Evolutionary conservation across 2,329 filamentous ascomycete genomes (phyloP).

Genomic region (Apiospora koreana): DNA sequence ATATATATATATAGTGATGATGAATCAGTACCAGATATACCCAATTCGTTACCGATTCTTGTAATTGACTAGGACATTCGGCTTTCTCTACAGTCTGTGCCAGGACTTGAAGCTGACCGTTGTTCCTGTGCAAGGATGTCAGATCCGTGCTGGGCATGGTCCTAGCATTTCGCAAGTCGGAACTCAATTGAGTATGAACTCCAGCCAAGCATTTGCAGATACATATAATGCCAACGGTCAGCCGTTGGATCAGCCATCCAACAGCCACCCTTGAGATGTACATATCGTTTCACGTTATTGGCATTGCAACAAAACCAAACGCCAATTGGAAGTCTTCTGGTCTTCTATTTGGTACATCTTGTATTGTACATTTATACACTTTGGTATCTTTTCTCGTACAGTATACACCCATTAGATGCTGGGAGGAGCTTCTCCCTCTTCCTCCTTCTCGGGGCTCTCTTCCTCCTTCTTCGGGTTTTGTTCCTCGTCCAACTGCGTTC

Average conservation of each 20-base stretch:
- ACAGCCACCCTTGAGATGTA: neutral
- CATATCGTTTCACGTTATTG: neutral
- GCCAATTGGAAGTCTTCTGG: neutral
- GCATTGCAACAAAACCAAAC: neutral
- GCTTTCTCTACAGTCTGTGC: neutral
- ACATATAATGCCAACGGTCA: neutral
- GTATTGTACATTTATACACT: conserved; percentile 19
- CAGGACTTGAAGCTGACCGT: neutral
- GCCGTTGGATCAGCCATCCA: too few species aligned
- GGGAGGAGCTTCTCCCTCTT: conserved; percentile 26
- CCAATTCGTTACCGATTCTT: too few species aligned
- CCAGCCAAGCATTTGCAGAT: neutral
- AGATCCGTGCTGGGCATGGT: neutral
- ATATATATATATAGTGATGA: too few species aligned
- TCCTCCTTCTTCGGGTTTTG: conserved; percentile 55
- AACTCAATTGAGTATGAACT: neutral
- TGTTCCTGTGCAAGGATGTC: neutral
- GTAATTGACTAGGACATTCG: too few species aligned
- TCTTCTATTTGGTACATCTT: conserved; percentile 8
- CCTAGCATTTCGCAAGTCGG: neutral
- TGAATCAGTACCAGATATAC: neutral
- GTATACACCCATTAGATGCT: neutral
- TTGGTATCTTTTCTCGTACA: conserved; percentile 27
- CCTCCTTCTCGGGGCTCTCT: conserved; percentile 34
- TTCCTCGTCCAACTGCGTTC: conserved; percentile 79